Evolutionary conservation across 2,329 filamentous ascomycete species (phyloP).

Genomic region (Penicillium sp.): DNA sequence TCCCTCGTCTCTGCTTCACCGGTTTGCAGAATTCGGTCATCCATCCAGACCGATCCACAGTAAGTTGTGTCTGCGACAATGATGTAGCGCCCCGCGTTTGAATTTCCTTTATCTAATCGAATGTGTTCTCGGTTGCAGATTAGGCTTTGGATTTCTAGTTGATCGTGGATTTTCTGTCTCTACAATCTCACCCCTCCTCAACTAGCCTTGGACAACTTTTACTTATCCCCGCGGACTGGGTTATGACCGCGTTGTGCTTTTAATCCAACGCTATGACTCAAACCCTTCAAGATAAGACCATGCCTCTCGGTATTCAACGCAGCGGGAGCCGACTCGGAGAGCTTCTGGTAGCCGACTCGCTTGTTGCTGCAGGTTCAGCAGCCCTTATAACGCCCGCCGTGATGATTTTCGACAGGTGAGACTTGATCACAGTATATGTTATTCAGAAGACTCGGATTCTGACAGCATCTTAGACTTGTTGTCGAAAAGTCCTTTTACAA

Average conservation of each 20-base stretch:
- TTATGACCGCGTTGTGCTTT: constrained; percentile 6
- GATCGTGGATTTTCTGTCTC: neutral
- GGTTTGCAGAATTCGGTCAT: constrained; percentile 2
- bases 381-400: constrained; percentile 75
- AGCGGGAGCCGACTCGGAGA: constrained; percentile 38
- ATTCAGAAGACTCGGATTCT: constrained; percentile 1
- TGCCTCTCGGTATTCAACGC: constrained; percentile 30
- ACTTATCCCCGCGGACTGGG: constrained; percentile 1
- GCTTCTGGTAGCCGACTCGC: constrained; percentile 61
- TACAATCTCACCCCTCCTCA: neutral
- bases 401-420: constrained; percentile 76
- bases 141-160: neutral
- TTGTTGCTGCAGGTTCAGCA: constrained; percentile 68
- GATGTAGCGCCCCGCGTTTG: constrained; percentile 21
- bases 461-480: constrained; percentile 36
- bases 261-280: constrained; percentile 25
- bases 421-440: neutral
- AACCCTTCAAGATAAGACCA: constrained; percentile 22
- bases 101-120: constrained; percentile 18
- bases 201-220: neutral
- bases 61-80: constrained; percentile 14
- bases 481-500: constrained; percentile 43
- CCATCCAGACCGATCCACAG: constrained; percentile 15
- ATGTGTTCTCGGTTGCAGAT: neutral
- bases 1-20: constrained; percentile 1